Evolutionary conservation across 2,329 filamentous ascomycete species (phyloP).

Genomic region (Pyricularia grisea): DNA sequence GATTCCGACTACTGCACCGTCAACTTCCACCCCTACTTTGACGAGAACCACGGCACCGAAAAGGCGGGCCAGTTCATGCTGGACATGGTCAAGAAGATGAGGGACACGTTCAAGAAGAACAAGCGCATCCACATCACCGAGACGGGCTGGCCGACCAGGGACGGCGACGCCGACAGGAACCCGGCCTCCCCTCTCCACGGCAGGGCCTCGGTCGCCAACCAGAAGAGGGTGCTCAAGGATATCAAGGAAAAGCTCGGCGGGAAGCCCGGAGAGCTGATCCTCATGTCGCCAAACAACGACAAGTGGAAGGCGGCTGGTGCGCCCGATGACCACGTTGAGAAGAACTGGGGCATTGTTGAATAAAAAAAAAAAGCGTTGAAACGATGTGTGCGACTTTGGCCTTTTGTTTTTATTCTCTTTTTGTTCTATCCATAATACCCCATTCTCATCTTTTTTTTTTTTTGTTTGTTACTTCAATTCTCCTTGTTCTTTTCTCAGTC

Average conservation of each 20-base stretch:
- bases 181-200: constrained; percentile 40
- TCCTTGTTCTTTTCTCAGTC: not conserved
- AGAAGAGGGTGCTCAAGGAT: constrained; percentile 54
- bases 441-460: not conserved
- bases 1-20: constrained; percentile 69
- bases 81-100: constrained; percentile 12
- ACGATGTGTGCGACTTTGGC: not conserved
- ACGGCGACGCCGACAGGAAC: constrained; percentile 19
- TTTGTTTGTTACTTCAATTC: not conserved
- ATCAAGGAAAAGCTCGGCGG: constrained; percentile 50
- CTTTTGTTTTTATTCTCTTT: not conserved
- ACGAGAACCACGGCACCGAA: constrained; percentile 40
- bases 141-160: constrained; percentile 73
- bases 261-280: constrained; percentile 41
- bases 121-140: constrained; percentile 70
- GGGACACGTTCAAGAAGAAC: constrained; percentile 7
- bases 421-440: not conserved
- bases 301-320: constrained; percentile 62
- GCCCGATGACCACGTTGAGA: constrained; percentile 53
- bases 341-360: constrained; percentile 59
- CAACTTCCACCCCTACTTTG: constrained; percentile 82
- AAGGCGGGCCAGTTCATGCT: constrained; percentile 60
- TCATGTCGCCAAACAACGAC: constrained; percentile 76
- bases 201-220: constrained; percentile 38
- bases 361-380: too few species aligned